Evolutionary conservation across 2,329 filamentous ascomycete genomes (phyloP).

Genomic region (Phyllosticta citrichinensis): DNA sequence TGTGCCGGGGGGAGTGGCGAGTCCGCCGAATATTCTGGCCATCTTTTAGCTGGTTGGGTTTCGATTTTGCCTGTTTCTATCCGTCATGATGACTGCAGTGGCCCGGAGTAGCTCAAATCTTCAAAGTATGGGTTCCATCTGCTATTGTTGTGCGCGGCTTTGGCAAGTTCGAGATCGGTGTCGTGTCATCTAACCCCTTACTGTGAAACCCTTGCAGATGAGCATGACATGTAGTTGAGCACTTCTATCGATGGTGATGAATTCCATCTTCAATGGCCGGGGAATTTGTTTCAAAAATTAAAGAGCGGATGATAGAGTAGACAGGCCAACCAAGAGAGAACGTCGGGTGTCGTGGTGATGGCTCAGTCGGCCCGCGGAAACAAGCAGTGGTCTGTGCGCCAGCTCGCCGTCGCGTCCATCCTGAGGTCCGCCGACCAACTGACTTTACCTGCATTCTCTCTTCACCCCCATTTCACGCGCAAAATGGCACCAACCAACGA

Average conservation of each 20-base stretch:
- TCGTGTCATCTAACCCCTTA: background rate
- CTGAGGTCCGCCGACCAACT: conserved; percentile 1
- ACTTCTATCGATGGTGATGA: background rate
- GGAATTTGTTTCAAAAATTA: too few species aligned
- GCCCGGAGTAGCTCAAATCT: too few species aligned
- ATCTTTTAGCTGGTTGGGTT: conserved; percentile 6
- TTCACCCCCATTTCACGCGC: background rate
- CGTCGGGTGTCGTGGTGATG: background rate
- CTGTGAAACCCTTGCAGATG: background rate
- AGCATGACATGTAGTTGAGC: background rate
- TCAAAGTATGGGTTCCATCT: too few species aligned
- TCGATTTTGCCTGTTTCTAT: too few species aligned
- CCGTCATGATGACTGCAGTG: too few species aligned
- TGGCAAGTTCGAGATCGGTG: too few species aligned
- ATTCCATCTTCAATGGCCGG: background rate
- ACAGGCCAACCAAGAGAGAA: too few species aligned
- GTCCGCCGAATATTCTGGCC: conserved; percentile 21
- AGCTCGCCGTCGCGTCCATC: conserved; percentile 4
- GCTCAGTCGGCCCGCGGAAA: background rate
- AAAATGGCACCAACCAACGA: conserved; percentile 9
- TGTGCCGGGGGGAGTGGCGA: conserved; percentile 23
- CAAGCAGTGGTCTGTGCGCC: background rate
- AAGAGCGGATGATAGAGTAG: too few species aligned
- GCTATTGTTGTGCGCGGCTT: too few species aligned
- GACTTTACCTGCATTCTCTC: background rate